Evolutionary conservation across 2,329 filamentous ascomycete genomes (phyloP).

Genomic region (Claviceps sp.): DNA sequence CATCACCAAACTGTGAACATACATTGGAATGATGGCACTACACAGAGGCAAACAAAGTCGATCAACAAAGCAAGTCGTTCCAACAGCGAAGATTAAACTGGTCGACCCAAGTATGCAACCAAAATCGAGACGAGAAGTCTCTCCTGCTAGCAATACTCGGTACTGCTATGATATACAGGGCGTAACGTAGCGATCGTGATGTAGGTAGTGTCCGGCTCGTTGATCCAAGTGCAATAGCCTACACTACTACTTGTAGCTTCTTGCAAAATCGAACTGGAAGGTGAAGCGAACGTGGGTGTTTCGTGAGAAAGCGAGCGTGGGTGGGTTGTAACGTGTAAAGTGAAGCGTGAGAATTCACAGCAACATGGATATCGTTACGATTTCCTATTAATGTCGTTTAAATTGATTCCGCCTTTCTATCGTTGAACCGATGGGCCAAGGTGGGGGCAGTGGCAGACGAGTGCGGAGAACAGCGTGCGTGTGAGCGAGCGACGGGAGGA

Average conservation of each 20-base stretch:
- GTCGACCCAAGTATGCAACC: too few relatives aligned
- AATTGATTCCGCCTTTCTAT: too few relatives aligned
- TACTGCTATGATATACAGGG: constrained; percentile 1
- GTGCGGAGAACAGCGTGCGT: too few relatives aligned
- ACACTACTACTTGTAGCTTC: neutral
- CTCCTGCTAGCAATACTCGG: neutral
- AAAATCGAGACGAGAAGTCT: too few relatives aligned
- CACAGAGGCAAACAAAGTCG: constrained; percentile 12
- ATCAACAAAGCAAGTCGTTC: constrained; percentile 15
- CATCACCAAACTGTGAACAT: constrained; percentile 7
- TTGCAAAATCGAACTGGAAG: neutral
- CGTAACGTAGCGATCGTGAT: constrained; percentile 23
- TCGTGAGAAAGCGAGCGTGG: constrained; percentile 20
- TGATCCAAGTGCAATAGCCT: neutral
- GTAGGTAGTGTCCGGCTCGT: constrained; percentile 5
- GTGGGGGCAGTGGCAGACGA: too few relatives aligned
- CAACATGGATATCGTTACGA: constrained; percentile 3
- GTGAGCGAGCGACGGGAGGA: too few relatives aligned
- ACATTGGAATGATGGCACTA: constrained; percentile 17
- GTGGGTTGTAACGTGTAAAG: constrained; percentile 9
- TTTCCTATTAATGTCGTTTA: neutral
- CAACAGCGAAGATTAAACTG: constrained; percentile 19
- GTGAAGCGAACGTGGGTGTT: constrained; percentile 5
- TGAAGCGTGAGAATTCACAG: constrained; percentile 1
- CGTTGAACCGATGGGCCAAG: too few relatives aligned